Evolutionary conservation across 352 stramenopile species (phyloP).

Genomic region (Phytophthora pluvialis): DNA sequence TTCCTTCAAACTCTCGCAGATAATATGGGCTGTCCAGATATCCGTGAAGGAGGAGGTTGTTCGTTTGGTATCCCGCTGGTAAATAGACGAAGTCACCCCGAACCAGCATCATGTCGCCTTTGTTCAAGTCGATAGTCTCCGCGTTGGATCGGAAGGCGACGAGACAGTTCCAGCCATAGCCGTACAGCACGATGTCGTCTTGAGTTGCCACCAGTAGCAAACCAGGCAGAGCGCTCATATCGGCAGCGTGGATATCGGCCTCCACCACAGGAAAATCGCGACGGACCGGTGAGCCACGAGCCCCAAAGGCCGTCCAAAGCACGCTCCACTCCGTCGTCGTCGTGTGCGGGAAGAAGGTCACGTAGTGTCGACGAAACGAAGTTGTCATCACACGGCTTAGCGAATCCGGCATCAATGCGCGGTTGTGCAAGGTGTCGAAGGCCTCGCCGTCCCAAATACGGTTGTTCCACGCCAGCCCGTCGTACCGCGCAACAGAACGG

Average conservation of each 20-base stretch:
- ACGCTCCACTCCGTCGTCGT: background rate
- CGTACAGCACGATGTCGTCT: background rate
- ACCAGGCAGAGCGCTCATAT: background rate
- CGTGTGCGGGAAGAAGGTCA: background rate
- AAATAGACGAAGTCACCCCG: background rate
- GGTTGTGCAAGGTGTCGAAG: background rate
- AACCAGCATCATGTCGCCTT: background rate
- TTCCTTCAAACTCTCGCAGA: background rate
- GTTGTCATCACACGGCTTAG: background rate
- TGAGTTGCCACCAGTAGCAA: background rate
- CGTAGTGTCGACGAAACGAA: background rate
- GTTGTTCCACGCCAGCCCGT: too few species aligned
- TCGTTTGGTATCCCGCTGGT: background rate
- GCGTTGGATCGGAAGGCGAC: constrained; percentile 1
- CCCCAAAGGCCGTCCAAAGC: background rate
- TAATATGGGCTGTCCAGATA: background rate
- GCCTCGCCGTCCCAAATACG: too few species aligned
- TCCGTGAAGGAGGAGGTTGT: background rate
- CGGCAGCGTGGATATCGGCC: background rate
- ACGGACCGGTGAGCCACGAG: background rate
- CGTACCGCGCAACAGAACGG: too few species aligned
- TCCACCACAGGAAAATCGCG: background rate
- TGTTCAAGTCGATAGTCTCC: background rate
- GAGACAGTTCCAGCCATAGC: background rate
- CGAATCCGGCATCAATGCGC: background rate